Percentiles rank a stretch among this genome's conserved stretches.
phyloP scores from a whole-genome alignment of 2,329 filamentous ascomycete genomes.

The Acrodontium crateriforme region DNA sequence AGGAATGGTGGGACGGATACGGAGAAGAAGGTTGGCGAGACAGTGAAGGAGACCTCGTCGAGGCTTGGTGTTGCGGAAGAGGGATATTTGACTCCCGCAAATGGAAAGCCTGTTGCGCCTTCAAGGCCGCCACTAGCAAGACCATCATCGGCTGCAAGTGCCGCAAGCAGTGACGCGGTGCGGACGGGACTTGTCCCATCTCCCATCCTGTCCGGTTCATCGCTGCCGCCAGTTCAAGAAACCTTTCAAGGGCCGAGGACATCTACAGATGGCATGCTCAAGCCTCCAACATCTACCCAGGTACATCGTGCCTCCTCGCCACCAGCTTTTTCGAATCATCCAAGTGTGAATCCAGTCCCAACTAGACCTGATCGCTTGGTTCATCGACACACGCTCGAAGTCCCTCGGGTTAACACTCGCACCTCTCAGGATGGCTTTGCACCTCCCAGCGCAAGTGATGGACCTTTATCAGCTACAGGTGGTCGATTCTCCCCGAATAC shows the following conservation, averaged over 20 bases:
- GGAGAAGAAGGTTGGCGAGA: constrained; percentile 18
- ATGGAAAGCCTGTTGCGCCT: constrained; percentile 23
- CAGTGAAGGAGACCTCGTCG: constrained; percentile 13
- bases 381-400: constrained; percentile 79
- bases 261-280: constrained; percentile 12
- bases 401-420: constrained; percentile 55
- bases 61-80: constrained; percentile 26
- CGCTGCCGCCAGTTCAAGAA: constrained; percentile 17
- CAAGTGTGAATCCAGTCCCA: constrained; percentile 38
- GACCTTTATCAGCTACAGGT: constrained; percentile 46
- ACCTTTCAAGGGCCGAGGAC: constrained; percentile 5
- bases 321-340: constrained; percentile 23
- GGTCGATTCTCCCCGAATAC: constrained; percentile 70
- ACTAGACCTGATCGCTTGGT: constrained; percentile 48
- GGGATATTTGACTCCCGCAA: constrained; percentile 31
- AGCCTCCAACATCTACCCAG: constrained; percentile 11
- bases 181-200: no score
- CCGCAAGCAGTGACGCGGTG: constrained; percentile 9
- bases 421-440: constrained; percentile 54
- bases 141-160: constrained; percentile 6
- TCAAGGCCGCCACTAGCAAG: constrained; percentile 16
- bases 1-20: constrained; percentile 15
- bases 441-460: constrained; percentile 36
- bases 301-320: constrained; percentile 22
- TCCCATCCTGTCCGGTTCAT: constrained; percentile 8